Conservation (phyloP, 768 basidiomycete species). For the Russula olivacea region DNA sequence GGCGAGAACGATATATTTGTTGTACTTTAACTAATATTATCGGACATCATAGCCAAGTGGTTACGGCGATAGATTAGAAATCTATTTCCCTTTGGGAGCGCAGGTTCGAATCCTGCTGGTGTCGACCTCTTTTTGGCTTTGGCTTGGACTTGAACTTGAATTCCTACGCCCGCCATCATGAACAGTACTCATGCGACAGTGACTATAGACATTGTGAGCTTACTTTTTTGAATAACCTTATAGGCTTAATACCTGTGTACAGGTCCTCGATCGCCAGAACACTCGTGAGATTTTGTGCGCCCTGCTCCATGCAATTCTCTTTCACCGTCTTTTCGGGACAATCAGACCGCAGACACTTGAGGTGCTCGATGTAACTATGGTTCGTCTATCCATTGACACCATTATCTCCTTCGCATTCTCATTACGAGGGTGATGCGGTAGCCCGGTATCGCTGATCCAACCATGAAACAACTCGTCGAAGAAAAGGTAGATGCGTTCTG, state of each 20-base stretch:
- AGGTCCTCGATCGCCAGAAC: slow-evolving; percentile 69
- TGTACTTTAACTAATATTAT: too few relatives aligned
- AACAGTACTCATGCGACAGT: slow-evolving; percentile 38
- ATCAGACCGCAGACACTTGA: slow-evolving; percentile 73
- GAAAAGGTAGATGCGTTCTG: slow-evolving; percentile 76
- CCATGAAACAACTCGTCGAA: slow-evolving; percentile 64
- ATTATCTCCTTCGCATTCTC: background rate
- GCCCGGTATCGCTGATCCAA: slow-evolving; percentile 74
- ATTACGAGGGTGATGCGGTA: slow-evolving; percentile 27
- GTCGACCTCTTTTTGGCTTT: slow-evolving; percentile 28
- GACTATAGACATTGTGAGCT: slow-evolving; percentile 44
- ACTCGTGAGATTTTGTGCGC: slow-evolving; percentile 70
- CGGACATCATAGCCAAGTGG: slow-evolving; percentile 68
- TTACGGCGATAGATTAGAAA: slow-evolving; percentile 71
- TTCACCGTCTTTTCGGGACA: slow-evolving; percentile 77
- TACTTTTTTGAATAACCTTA: background rate
- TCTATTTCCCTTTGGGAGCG: slow-evolving; percentile 36
- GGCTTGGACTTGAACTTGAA: background rate
- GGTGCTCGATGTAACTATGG: slow-evolving; percentile 81
- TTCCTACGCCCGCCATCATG: slow-evolving; percentile 4
- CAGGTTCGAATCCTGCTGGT: slow-evolving; percentile 44
- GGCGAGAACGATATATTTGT: background rate
- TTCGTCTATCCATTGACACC: slow-evolving; percentile 32
- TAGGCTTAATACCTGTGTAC: background rate
- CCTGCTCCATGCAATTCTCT: slow-evolving; percentile 75